Percentiles rank a stretch among this genome's conserved stretches.
phyloP scores from a whole-genome alignment of 306 rosid species.

The Malus fusca region DNA sequence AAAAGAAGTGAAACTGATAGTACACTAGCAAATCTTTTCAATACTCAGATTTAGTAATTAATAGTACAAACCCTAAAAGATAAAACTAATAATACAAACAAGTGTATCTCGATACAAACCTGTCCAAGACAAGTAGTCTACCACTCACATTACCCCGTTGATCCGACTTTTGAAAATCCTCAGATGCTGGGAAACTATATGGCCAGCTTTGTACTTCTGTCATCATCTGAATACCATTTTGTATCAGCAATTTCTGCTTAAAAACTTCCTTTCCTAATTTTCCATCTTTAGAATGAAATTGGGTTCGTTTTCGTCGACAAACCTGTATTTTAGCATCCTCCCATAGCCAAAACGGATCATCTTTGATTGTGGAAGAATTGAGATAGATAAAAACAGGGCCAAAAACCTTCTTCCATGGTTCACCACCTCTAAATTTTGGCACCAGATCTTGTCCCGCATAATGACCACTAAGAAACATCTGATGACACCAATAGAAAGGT shows the following conservation, averaged over 20 bases:
- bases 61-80: neutral
- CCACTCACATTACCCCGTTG: slow-evolving; percentile 38
- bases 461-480: slow-evolving; percentile 58
- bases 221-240: slow-evolving; percentile 43
- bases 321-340: slow-evolving; percentile 52
- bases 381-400: slow-evolving; percentile 48
- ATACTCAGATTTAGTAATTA: neutral
- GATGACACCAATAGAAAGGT: slow-evolving; percentile 15
- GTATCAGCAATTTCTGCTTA: slow-evolving; percentile 16
- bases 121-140: slow-evolving; percentile 49
- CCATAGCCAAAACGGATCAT: slow-evolving; percentile 43
- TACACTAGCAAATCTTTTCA: neutral
- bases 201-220: slow-evolving; percentile 47
- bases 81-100: slow-evolving; percentile 1
- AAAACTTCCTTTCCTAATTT: slow-evolving; percentile 11
- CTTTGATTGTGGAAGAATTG: slow-evolving; percentile 22
- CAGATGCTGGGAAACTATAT: slow-evolving; percentile 45
- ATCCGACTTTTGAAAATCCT: slow-evolving; percentile 31
- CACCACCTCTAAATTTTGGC: slow-evolving; percentile 40
- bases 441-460: slow-evolving; percentile 46
- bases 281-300: slow-evolving; percentile 1
- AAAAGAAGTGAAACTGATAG: neutral
- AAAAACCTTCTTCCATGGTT: slow-evolving; percentile 51
- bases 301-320: neutral
- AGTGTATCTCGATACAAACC: slow-evolving; percentile 32